Evolutionary conservation across 768 basidiomycete species (phyloP).

Genomic region (Bullera alba): DNA sequence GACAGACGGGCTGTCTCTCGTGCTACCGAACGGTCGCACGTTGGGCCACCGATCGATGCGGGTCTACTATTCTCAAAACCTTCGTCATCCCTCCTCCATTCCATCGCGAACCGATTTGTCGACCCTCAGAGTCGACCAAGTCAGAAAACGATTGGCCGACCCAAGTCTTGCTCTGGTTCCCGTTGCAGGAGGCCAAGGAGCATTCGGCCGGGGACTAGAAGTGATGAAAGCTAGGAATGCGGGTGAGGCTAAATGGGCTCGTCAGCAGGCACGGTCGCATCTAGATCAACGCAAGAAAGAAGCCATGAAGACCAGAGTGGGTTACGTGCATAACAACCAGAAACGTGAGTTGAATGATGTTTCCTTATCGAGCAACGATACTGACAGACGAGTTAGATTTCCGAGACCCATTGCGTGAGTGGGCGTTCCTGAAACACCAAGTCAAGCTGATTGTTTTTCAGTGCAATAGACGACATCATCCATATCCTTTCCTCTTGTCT

Average conservation of each 20-base stretch:
- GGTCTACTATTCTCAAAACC: slow-evolving; percentile 78
- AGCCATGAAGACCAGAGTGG: slow-evolving; percentile 77
- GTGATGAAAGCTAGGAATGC: slow-evolving; percentile 84
- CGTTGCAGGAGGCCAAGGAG: slow-evolving; percentile 74
- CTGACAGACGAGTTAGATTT: slow-evolving; percentile 21
- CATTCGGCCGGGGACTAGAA: slow-evolving; percentile 70
- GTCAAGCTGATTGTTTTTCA: slow-evolving; percentile 4
- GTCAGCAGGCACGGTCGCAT: slow-evolving; percentile 74
- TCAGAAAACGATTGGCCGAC: slow-evolving; percentile 69
- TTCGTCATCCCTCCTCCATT: slow-evolving; percentile 43
- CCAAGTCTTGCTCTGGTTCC: slow-evolving; percentile 81
- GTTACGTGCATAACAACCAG: slow-evolving; percentile 71
- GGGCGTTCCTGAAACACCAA: background rate
- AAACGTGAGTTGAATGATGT: slow-evolving; percentile 50
- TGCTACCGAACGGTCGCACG: slow-evolving; percentile 83
- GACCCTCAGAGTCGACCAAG: slow-evolving; percentile 68
- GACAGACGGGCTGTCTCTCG: slow-evolving; percentile 52
- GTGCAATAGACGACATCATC: slow-evolving; percentile 18
- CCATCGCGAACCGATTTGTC: slow-evolving; percentile 45
- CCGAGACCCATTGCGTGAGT: slow-evolving; percentile 36
- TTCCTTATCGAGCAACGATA: background rate
- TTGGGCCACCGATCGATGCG: slow-evolving; percentile 85
- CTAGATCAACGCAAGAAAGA: slow-evolving; percentile 71
- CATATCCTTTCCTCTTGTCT: slow-evolving; percentile 15
- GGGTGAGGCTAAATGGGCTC: slow-evolving; percentile 92